These are phyloP conservation scores for Amesomyces nigricolor DNA, from an alignment of 2,329 filamentous ascomycete genomes.

Conservation along the genomic window DNA sequence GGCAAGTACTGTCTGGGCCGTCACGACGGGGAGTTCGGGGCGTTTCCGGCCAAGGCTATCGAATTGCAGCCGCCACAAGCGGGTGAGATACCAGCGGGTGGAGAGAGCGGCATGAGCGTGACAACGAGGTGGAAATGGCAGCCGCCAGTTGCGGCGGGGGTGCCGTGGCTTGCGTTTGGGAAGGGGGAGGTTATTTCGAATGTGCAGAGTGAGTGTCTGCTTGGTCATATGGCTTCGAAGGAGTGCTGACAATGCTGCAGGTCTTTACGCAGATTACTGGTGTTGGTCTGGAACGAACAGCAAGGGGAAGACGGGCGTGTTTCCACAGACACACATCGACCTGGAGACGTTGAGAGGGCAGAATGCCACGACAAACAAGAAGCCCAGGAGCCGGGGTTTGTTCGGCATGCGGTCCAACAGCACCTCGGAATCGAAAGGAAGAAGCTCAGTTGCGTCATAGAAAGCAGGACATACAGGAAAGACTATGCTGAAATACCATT, in stretches of 20 bases:
- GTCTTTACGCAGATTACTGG: constrained; percentile 32
- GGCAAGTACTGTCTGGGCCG: constrained; percentile 55
- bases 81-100: constrained; percentile 42
- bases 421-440: background rate
- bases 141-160: constrained; percentile 36
- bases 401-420: constrained; percentile 7
- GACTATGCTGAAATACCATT: background rate
- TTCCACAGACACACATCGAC: constrained; percentile 26
- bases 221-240: background rate
- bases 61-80: constrained; percentile 44
- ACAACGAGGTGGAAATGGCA: constrained; percentile 50
- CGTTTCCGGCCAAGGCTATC: constrained; percentile 45
- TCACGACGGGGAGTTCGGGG: constrained; percentile 48
- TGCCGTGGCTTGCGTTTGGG: constrained; percentile 54
- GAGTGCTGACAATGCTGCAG: constrained; percentile 4
- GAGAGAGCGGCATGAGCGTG: constrained; percentile 43
- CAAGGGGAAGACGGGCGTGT: constrained; percentile 33
- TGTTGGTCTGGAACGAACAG: constrained; percentile 34
- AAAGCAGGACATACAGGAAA: background rate
- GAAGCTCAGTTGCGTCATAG: background rate
- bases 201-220: constrained; percentile 46
- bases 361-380: background rate
- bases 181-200: constrained; percentile 63
- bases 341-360: constrained; percentile 13
- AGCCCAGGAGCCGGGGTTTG: constrained; percentile 1